Conservation (phyloP, 495 filamentous ascomycete genomes). For the Lepraria neglecta region DNA sequence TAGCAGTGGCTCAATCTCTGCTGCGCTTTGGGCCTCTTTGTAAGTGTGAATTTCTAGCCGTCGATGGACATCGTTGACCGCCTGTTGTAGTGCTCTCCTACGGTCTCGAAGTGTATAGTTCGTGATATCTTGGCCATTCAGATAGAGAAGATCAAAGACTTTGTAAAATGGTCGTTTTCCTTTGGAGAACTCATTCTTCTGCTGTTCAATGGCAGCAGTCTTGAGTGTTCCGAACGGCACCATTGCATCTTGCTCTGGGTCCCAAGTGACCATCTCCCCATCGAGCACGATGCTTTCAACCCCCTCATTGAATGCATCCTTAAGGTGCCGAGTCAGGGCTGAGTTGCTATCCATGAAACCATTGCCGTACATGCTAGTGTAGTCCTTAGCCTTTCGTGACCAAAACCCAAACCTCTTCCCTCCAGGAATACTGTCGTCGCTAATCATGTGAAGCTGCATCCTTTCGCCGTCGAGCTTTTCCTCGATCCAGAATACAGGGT, state of each 20-base stretch:
- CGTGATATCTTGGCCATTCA: conserved; percentile 75
- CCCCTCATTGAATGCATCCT: conserved; percentile 66
- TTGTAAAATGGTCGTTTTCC: conserved; percentile 75
- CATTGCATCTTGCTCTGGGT: conserved; percentile 75
- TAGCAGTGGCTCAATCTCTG: conserved; percentile 70
- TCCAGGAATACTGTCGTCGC: conserved; percentile 59
- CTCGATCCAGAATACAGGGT: conserved; percentile 87
- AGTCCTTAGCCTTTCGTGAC: conserved; percentile 95
- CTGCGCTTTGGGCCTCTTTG: conserved; percentile 54
- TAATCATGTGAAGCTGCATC: conserved; percentile 91
- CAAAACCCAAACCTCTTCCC: conserved; percentile 79
- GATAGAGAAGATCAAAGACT: conserved; percentile 84
- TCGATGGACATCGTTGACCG: conserved; percentile 58
- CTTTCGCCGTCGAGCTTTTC: conserved; percentile 96
- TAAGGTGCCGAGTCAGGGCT: conserved; percentile 74
- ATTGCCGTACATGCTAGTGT: conserved; percentile 87
- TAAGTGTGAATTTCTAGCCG: conserved; percentile 81
- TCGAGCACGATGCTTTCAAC: conserved; percentile 87
- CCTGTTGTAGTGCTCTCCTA: conserved; percentile 62
- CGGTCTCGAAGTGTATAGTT: conserved; percentile 79
- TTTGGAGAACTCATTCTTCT: conserved; percentile 66
- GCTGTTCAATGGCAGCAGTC: conserved; percentile 76
- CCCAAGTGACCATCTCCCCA: conserved; percentile 99
- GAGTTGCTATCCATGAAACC: conserved; percentile 66
- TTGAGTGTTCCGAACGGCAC: conserved; percentile 91